Percentiles rank a stretch among this genome's conserved stretches.
phyloP scores from a whole-genome alignment of 768 basidiomycete species.

The Mycena kentingensis region DNA sequence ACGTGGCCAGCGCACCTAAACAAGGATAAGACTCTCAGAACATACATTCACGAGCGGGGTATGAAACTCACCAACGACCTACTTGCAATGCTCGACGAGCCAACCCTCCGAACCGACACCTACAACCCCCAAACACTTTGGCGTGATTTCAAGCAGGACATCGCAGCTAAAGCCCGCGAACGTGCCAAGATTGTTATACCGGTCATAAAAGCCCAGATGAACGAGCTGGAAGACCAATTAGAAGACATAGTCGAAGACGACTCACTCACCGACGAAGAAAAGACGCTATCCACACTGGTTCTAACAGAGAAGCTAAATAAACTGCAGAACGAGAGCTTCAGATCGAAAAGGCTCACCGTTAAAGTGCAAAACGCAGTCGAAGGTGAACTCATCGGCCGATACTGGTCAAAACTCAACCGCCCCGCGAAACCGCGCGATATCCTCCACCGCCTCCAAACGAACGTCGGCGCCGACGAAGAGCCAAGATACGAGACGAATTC shows the following conservation, averaged over 20 bases:
- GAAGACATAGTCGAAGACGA: no score
- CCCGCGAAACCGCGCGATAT: slow-evolving; percentile 10
- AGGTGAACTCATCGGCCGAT: slow-evolving; percentile 13
- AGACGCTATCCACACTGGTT: no score
- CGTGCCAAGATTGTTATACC: no score
- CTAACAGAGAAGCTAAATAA: neutral
- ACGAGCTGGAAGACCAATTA: no score
- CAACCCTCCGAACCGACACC: no score
- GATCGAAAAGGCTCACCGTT: neutral
- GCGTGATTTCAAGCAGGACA: no score
- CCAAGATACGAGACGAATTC: neutral
- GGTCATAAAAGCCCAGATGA: no score
- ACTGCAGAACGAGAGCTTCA: neutral
- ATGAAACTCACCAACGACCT: neutral
- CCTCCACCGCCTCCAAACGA: slow-evolving; percentile 5
- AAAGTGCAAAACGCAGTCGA: neutral
- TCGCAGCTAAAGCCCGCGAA: no score
- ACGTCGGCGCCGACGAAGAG: neutral
- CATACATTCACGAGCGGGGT: neutral
- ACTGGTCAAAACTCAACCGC: slow-evolving; percentile 11
- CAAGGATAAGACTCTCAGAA: slow-evolving; percentile 16
- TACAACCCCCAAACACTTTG: no score
- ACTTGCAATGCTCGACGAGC: no score
- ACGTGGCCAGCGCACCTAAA: slow-evolving; percentile 23
- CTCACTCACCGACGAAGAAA: no score